Percentiles rank a stretch among this genome's conserved stretches.
Evolutionary conservation across 495 filamentous ascomycete genomes (phyloP).

Genomic region (Aspergillus saccharolyticus): DNA sequence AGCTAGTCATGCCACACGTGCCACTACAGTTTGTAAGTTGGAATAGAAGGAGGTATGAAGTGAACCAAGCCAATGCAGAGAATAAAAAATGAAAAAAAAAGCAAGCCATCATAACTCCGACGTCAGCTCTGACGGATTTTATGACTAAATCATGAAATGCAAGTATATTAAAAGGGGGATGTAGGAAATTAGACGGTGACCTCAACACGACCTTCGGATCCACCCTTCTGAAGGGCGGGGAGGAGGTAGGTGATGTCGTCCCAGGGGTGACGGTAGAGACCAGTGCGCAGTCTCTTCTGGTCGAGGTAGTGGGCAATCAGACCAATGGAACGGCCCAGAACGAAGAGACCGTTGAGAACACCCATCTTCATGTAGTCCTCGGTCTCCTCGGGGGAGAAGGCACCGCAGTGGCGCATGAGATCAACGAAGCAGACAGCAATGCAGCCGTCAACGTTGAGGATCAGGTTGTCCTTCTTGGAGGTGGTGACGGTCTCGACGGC

Average conservation of each 20-base stretch:
- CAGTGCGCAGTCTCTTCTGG: slow-evolving; percentile 97
- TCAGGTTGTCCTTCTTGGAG: slow-evolving; percentile 99
- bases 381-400: slow-evolving; percentile 63
- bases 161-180: slow-evolving; percentile 4
- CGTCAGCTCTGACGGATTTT: slow-evolving; percentile 35
- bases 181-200: slow-evolving; percentile 60
- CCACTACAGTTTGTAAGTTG: slow-evolving; percentile 28
- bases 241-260: slow-evolving; percentile 97
- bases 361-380: slow-evolving; percentile 72
- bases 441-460: slow-evolving; percentile 97
- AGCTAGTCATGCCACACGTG: slow-evolving; percentile 34
- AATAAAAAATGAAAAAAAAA: slow-evolving; percentile 36
- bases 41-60: slow-evolving; percentile 24
- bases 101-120: slow-evolving; percentile 43
- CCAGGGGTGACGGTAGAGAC: slow-evolving; percentile 98
- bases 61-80: slow-evolving; percentile 27
- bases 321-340: slow-evolving; percentile 92
- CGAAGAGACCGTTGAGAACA: slow-evolving; percentile 98
- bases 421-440: slow-evolving; percentile 99
- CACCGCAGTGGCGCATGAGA: slow-evolving; percentile 93
- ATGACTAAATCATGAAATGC: slow-evolving; percentile 12
- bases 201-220: slow-evolving; percentile 86
- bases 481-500: slow-evolving; percentile 97
- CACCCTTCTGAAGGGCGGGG: slow-evolving; percentile 69
- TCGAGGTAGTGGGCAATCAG: slow-evolving; percentile 99